These are phyloP conservation scores for Alternaria conjuncta DNA, from an alignment of 2,329 filamentous ascomycete species.

Conservation along the genomic window DNA sequence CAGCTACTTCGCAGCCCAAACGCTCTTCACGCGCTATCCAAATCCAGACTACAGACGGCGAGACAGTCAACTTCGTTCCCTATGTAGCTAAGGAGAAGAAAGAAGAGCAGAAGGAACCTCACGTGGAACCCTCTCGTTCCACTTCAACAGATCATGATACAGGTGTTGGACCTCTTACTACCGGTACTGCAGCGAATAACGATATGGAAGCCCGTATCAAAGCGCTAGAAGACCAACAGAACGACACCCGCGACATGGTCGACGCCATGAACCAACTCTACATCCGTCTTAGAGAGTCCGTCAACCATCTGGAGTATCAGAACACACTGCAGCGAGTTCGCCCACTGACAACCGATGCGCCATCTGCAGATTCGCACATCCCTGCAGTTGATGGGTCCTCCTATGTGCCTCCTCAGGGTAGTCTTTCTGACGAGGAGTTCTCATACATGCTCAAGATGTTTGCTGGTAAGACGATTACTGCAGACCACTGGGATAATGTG, in stretches of 20 bases:
- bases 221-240: not conserved
- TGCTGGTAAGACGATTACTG: not conserved
- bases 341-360: not conserved
- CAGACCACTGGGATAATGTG: not conserved
- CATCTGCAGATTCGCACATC: not conserved
- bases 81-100: too few relatives aligned
- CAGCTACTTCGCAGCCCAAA: rapidly evolving
- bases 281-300: not conserved
- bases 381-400: not conserved
- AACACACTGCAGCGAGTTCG: not conserved
- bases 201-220: not conserved
- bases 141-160: not conserved
- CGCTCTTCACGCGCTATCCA: not conserved
- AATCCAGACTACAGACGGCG: not conserved
- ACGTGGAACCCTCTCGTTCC: not conserved
- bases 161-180: not conserved
- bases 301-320: not conserved
- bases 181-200: not conserved
- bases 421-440: not conserved
- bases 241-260: not conserved
- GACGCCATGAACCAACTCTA: not conserved
- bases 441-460: not conserved
- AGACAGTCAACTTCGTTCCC: not conserved
- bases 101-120: too few relatives aligned
- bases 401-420: not conserved